These are phyloP conservation scores for Fusarium guadeloupense DNA, from an alignment of 2,329 filamentous ascomycete genomes.

Conservation along the genomic window DNA sequence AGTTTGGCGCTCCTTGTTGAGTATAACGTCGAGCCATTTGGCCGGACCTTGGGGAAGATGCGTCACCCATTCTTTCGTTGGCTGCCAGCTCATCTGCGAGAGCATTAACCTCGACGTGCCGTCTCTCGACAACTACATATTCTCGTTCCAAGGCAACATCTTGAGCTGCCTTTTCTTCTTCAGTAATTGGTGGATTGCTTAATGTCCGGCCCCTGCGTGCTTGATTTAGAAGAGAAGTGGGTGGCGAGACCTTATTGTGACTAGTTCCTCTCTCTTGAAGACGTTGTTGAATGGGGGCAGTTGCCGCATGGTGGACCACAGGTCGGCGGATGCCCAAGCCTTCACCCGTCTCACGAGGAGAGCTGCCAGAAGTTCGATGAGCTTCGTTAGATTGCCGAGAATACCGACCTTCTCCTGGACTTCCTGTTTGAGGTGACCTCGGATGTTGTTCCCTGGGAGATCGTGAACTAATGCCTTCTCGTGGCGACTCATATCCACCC, in stretches of 20 bases:
- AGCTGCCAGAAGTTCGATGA: constrained; percentile 50
- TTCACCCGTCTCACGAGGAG: constrained; percentile 58
- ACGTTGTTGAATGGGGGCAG: constrained; percentile 57
- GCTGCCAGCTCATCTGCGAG: constrained; percentile 94
- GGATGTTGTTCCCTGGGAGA: constrained; percentile 56
- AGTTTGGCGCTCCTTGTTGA: constrained; percentile 76
- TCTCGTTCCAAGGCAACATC: constrained; percentile 92
- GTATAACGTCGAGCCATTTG: constrained; percentile 79
- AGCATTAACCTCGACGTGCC: constrained; percentile 94
- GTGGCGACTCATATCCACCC: constrained; percentile 49
- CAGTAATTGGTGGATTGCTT: constrained; percentile 54
- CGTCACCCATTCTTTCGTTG: constrained; percentile 71
- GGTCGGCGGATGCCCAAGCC: constrained; percentile 64
- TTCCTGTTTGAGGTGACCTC: constrained; percentile 56
- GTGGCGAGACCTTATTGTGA: constrained; percentile 41
- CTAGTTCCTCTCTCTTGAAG: constrained; percentile 32
- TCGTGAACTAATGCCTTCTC: constrained; percentile 47
- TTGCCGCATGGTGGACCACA: constrained; percentile 56
- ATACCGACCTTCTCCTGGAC: constrained; percentile 52
- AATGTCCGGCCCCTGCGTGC: constrained; percentile 43
- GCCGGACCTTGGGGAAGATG: constrained; percentile 63
- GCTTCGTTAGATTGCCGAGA: constrained; percentile 42
- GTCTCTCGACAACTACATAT: constrained; percentile 95
- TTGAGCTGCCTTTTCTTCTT: constrained; percentile 78
- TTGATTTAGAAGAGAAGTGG: constrained; percentile 48